Evolutionary conservation across 352 stramenopile genomes (phyloP).

Genomic region (Phytophthora foliorum): DNA sequence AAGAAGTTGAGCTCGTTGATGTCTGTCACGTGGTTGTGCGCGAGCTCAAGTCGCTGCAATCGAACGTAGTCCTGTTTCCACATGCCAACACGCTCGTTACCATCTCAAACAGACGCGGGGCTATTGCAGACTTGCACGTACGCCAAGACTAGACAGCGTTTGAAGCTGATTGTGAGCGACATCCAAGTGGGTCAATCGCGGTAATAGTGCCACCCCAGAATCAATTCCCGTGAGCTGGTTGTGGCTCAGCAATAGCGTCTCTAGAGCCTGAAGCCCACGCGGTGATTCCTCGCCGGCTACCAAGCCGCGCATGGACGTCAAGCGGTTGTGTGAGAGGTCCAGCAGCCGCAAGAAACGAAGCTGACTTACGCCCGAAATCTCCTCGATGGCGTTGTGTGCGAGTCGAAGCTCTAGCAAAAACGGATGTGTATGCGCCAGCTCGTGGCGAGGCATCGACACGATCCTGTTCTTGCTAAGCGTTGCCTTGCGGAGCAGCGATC

Average conservation of each 20-base stretch:
- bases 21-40: conserved; percentile 54
- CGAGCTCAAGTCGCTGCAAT: conserved; percentile 66
- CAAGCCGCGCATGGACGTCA: conserved; percentile 57
- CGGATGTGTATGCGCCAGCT: conserved; percentile 56
- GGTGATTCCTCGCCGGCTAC: conserved; percentile 3
- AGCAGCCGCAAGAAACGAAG: conserved; percentile 75
- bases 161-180: conserved; percentile 66
- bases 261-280: conserved; percentile 51
- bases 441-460: conserved; percentile 45
- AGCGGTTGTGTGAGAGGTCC: conserved; percentile 74
- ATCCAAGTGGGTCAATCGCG: conserved; percentile 64
- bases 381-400: conserved; percentile 63
- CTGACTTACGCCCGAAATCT: conserved; percentile 56
- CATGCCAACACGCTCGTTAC: not conserved
- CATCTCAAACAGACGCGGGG: not conserved
- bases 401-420: conserved; percentile 78
- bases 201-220: conserved; percentile 45
- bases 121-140: conserved; percentile 31
- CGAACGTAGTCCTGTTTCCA: conserved; percentile 52
- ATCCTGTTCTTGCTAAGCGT: conserved; percentile 67
- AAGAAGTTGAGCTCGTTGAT: conserved; percentile 77
- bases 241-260: conserved; percentile 60
- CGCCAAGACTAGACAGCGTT: conserved; percentile 51
- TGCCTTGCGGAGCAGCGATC: conserved; percentile 67
- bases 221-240: conserved; percentile 68